Evolutionary conservation across 805 yeast genomes (phyloP).

Genomic region (Spathaspora hagerdaliae): DNA sequence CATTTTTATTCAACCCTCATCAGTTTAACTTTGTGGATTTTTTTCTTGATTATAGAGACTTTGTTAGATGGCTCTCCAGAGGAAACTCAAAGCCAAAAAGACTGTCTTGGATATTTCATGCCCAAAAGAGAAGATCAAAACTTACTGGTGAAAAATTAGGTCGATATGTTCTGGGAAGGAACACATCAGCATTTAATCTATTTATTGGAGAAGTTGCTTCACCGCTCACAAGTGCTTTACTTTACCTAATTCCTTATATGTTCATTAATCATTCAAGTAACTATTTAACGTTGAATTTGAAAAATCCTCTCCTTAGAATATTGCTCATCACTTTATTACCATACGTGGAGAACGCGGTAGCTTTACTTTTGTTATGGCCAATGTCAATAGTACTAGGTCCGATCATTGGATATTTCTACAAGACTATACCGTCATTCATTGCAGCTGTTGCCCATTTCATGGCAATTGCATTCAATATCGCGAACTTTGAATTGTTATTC

Average conservation of each 20-base stretch:
- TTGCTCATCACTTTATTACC: conserved; percentile 51
- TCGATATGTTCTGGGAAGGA: conserved; percentile 2
- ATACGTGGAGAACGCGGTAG: conserved; percentile 32
- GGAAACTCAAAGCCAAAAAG: conserved; percentile 64
- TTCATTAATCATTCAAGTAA: conserved; percentile 89
- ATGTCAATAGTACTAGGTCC: conserved; percentile 38
- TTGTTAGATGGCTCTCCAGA: conserved; percentile 69
- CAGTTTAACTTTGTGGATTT: conserved; percentile 46
- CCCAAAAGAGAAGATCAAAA: conserved; percentile 23
- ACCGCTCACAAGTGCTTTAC: conserved; percentile 12
- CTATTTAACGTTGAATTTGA: conserved; percentile 40
- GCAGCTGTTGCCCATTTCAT: conserved; percentile 39
- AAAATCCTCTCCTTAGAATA: conserved; percentile 57
- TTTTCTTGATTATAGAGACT: conserved; percentile 47
- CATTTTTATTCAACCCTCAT: conserved; percentile 52
- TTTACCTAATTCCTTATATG: conserved; percentile 58
- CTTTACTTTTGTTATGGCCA: conserved; percentile 28
- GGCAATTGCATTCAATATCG: conserved; percentile 29
- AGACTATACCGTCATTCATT: conserved; percentile 28
- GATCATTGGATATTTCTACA: conserved; percentile 26
- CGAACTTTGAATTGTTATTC: conserved; percentile 33
- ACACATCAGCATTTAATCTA: conserved; percentile 10
- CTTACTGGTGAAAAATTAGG: conserved; percentile 20
- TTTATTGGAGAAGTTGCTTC: conserved; percentile 14
- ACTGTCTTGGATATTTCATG: conserved; percentile 78